A percentile compares a stretch with the other conserved stretches of the same genome.
Conservation (phyloP, 192 early-diverging fungal species). For the Irineochytrium annulatum region DNA sequence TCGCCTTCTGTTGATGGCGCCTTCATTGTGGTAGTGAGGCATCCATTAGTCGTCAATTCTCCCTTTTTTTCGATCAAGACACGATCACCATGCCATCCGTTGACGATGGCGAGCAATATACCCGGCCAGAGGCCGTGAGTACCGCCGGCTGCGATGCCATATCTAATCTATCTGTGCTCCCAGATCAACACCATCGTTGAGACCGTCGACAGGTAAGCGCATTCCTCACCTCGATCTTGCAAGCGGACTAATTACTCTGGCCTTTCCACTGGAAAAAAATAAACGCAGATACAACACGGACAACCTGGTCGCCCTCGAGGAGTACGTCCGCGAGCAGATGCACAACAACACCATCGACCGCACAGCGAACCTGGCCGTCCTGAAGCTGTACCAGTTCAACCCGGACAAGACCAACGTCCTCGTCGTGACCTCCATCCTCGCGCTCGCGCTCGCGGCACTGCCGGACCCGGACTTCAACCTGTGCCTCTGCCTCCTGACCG, state of each 20-base stretch:
- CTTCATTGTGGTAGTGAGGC: no score
- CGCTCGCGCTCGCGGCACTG: conserved; percentile 77
- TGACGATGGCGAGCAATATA: no score
- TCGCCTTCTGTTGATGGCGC: no score
- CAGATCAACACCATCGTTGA: conserved; percentile 45
- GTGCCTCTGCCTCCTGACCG: conserved; percentile 79
- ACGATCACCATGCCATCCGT: no score
- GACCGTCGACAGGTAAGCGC: conserved; percentile 32
- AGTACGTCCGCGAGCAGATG: conserved; percentile 77
- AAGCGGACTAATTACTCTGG: no score
- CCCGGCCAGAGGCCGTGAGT: conserved; percentile 26
- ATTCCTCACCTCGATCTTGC: not conserved
- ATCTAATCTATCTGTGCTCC: not conserved
- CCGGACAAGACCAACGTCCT: conserved; percentile 66
- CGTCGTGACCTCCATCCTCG: conserved; percentile 70
- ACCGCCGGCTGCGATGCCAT: no score
- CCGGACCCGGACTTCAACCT: conserved; percentile 88
- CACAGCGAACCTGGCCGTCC: conserved; percentile 84
- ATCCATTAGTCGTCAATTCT: no score
- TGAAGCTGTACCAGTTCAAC: conserved; percentile 97
- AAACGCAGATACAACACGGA: conserved; percentile 76
- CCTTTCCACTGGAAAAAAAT: no score
- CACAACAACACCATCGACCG: conserved; percentile 74
- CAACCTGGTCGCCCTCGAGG: conserved; percentile 78
- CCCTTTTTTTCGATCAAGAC: no score